phyloP scores from a whole-genome alignment of 306 rosid genomes.

The Acacia acuminata region DNA sequence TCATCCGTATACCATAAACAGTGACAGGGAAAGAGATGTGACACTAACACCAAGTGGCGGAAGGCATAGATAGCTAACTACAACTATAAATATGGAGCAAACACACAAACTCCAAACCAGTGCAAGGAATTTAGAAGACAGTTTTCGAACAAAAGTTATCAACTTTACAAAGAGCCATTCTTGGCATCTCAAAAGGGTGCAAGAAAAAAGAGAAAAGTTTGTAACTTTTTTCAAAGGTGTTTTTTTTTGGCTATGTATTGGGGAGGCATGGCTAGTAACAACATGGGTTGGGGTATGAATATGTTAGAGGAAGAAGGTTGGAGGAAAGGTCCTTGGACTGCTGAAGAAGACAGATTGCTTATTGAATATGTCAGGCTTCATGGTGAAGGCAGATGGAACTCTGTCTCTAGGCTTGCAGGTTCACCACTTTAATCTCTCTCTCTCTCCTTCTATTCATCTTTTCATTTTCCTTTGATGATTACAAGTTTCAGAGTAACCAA shows the following conservation, averaged over 20 bases:
- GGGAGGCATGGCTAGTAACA: constrained; percentile 60
- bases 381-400: constrained; percentile 99
- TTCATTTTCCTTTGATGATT: neutral
- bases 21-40: constrained; percentile 28
- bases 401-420: constrained; percentile 93
- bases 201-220: neutral
- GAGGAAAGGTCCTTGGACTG: constrained; percentile 99
- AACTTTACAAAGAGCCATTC: constrained; percentile 2
- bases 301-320: constrained; percentile 70
- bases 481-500: neutral
- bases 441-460: neutral
- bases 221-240: neutral
- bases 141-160: neutral
- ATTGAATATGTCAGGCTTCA: constrained; percentile 77
- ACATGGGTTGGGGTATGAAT: constrained; percentile 65
- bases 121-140: constrained; percentile 42
- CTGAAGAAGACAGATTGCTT: constrained; percentile 86
- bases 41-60: neutral
- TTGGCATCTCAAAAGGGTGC: neutral
- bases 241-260: constrained; percentile 44
- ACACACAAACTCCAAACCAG: constrained; percentile 30
- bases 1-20: constrained; percentile 37
- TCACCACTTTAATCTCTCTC: neutral
- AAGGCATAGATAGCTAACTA: constrained; percentile 22
- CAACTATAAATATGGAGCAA: constrained; percentile 63